Evolutionary conservation across 2,329 filamentous ascomycete genomes (phyloP).

Genomic region (Cadophora malorum): DNA sequence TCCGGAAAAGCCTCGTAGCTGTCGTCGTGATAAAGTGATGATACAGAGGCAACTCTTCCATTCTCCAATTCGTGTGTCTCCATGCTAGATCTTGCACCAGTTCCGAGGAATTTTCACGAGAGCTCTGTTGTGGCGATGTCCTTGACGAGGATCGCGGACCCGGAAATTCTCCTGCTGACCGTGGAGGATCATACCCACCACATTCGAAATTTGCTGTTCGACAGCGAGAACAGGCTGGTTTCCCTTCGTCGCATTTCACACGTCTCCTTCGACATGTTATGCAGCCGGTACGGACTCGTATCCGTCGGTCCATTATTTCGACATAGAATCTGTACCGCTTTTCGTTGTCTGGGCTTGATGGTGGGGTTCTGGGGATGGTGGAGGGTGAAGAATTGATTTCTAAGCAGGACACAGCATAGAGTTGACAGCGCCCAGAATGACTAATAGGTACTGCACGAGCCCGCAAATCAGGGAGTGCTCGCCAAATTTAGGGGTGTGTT

Average conservation of each 20-base stretch:
- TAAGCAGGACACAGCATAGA: not conserved
- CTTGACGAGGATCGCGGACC: not conserved
- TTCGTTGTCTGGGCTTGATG: not conserved
- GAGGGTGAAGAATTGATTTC: not conserved
- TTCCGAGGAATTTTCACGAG: not conserved
- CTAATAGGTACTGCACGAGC: not conserved
- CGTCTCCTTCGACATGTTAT: slow-evolving; percentile 34
- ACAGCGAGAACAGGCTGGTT: slow-evolving; percentile 35
- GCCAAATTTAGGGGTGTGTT: not conserved
- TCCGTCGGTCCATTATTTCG: not conserved
- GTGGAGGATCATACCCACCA: slow-evolving; percentile 31
- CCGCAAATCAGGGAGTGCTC: not conserved
- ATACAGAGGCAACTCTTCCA: slow-evolving; percentile 37
- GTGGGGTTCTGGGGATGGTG: not conserved
- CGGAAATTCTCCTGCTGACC: slow-evolving; percentile 11
- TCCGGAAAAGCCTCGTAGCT: slow-evolving; percentile 30
- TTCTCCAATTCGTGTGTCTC: slow-evolving; percentile 32
- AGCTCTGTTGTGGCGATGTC: slow-evolving; percentile 7
- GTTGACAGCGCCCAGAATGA: not conserved
- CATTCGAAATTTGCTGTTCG: slow-evolving; percentile 32
- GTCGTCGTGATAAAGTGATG: slow-evolving; percentile 40
- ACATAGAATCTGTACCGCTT: not conserved
- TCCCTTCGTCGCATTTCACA: slow-evolving; percentile 38
- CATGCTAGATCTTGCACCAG: slow-evolving; percentile 24
- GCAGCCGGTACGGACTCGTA: slow-evolving; percentile 35